Evolutionary conservation across 345 rosid species (phyloP).

Genomic region (Carallia brachiata): DNA sequence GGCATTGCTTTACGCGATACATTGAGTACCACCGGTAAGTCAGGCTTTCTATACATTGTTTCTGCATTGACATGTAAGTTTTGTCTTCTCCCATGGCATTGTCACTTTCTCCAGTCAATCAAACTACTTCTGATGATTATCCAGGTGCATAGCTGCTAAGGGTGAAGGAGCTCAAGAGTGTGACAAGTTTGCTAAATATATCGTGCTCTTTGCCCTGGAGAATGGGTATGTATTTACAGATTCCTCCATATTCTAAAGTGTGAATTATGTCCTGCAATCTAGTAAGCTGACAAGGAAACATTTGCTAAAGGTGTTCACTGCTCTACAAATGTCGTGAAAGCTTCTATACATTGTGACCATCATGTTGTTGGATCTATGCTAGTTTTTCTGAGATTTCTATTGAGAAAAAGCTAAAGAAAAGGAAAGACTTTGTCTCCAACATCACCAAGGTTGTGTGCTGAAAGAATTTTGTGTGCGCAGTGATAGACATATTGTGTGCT

Average conservation of each 20-base stretch:
- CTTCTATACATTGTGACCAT: too few species aligned
- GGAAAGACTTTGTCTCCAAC: too few species aligned
- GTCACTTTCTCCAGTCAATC: neutral
- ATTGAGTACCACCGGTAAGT: slow-evolving; percentile 87
- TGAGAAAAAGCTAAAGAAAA: too few species aligned
- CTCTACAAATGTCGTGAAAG: neutral
- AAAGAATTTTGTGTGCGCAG: too few species aligned
- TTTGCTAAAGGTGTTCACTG: neutral
- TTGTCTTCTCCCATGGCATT: neutral
- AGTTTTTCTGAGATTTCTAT: too few species aligned
- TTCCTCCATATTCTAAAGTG: neutral
- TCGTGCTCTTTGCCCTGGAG: slow-evolving; percentile 92
- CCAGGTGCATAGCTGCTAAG: slow-evolving; percentile 84
- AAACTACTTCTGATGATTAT: slow-evolving; percentile 14
- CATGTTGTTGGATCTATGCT: too few species aligned
- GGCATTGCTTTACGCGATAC: slow-evolving; percentile 97
- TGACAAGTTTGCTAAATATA: slow-evolving; percentile 85
- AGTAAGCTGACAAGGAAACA: neutral
- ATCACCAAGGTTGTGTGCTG: too few species aligned
- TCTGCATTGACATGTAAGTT: neutral
- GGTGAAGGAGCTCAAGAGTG: slow-evolving; percentile 94
- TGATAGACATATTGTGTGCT: too few species aligned
- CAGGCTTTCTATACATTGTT: neutral
- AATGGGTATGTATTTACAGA: slow-evolving; percentile 66
- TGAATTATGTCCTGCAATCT: neutral